These are phyloP conservation scores for Debaryomyces castellii DNA, from an alignment of 805 yeast genomes.

Conservation along the genomic window DNA sequence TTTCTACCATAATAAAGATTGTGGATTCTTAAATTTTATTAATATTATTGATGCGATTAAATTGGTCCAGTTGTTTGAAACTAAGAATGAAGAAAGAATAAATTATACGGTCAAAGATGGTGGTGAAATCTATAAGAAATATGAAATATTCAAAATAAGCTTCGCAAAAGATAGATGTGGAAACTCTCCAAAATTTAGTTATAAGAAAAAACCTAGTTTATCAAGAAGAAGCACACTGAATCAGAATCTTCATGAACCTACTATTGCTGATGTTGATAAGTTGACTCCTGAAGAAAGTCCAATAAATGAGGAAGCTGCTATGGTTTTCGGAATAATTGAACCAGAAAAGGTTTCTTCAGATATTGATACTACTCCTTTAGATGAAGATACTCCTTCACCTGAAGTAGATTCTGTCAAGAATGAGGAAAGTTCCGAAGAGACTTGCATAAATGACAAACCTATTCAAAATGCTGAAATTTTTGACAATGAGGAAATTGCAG, in stretches of 20 bases:
- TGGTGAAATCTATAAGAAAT: conserved; percentile 40
- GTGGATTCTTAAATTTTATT: conserved; percentile 74
- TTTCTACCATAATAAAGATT: conserved; percentile 63
- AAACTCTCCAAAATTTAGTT: conserved; percentile 58
- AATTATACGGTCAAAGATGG: conserved; percentile 38
- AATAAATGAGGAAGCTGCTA: conserved; percentile 41
- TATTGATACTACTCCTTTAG: too few relatives aligned
- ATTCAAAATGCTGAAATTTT: conserved; percentile 26
- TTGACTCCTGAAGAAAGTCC: conserved; percentile 7
- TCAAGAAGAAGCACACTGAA: conserved; percentile 4
- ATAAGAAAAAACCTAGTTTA: conserved; percentile 36
- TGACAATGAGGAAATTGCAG: conserved; percentile 14
- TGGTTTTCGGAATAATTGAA: conserved; percentile 45
- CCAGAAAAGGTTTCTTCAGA: too few relatives aligned
- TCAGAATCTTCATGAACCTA: not conserved
- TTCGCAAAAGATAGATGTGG: conserved; percentile 84
- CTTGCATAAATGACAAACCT: too few relatives aligned
- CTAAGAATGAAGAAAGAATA: conserved; percentile 24
- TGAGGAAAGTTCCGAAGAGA: too few relatives aligned
- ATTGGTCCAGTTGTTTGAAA: conserved; percentile 59
- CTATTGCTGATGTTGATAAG: conserved; percentile 1
- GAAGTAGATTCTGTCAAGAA: too few relatives aligned
- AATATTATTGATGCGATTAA: conserved; percentile 63
- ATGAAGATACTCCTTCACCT: too few relatives aligned
- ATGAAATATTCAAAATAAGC: conserved; percentile 55